Conservation (phyloP, 2,329 filamentous ascomycete species). For the Colletotrichum scovillei region DNA sequence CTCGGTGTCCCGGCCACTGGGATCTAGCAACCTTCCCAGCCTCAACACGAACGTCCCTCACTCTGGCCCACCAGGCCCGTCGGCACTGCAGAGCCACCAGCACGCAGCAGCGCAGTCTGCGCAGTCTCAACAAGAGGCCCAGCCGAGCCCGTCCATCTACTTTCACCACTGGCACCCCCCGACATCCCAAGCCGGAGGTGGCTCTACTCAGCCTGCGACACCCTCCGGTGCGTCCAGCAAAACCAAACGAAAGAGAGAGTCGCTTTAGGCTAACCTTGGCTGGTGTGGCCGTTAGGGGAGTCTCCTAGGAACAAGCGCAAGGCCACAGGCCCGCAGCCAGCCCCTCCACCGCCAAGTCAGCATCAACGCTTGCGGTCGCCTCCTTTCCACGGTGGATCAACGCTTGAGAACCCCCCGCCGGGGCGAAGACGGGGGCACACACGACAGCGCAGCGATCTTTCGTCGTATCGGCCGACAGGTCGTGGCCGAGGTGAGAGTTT, state of each 20-base stretch:
- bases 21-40: slow-evolving; percentile 52
- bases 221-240: slow-evolving; percentile 77
- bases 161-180: slow-evolving; percentile 96
- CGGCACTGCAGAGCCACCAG: slow-evolving; percentile 54
- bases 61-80: slow-evolving; percentile 44
- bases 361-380: slow-evolving; percentile 60
- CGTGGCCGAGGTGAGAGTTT: slow-evolving; percentile 50
- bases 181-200: slow-evolving; percentile 68
- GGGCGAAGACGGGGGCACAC: slow-evolving; percentile 69
- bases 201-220: slow-evolving; percentile 75
- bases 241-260: slow-evolving; percentile 60
- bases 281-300: slow-evolving; percentile 67
- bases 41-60: slow-evolving; percentile 58
- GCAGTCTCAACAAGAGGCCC: slow-evolving; percentile 69
- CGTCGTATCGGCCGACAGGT: slow-evolving; percentile 56
- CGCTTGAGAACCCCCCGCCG: slow-evolving; percentile 63
- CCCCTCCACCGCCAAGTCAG: slow-evolving; percentile 56
- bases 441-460: slow-evolving; percentile 74
- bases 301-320: slow-evolving; percentile 86
- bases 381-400: slow-evolving; percentile 61
- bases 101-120: slow-evolving; percentile 63
- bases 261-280: slow-evolving; percentile 52
- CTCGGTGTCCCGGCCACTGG: slow-evolving; percentile 50
- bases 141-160: slow-evolving; percentile 81
- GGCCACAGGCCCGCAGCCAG: slow-evolving; percentile 66